Evolutionary conservation across 441 rosid species (phyloP), one percentile per base, ranked within the genome.

Genomic region (Eutrema salsugineum): DNA sequence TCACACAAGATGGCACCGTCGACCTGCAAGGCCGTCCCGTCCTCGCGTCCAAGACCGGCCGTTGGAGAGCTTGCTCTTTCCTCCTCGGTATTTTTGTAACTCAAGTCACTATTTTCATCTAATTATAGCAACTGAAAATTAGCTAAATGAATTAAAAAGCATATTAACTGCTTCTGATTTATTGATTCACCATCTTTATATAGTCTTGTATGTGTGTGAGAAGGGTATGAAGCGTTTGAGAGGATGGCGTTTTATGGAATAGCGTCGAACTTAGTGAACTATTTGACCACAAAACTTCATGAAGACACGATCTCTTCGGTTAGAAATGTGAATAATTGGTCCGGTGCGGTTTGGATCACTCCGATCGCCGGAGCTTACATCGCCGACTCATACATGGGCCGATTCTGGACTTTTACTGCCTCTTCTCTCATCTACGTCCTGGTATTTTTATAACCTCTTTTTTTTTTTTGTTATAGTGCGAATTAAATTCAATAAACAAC

Each of bases 201-300:
- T 56, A 48, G 70, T 63, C 8, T 56, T 60, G 58, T 61, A 0
- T 49, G 38, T 35, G 48, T 69, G 48, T 8, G 70, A 28, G 11
- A 69, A 93, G 98, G 91, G 63, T 93, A 93, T 56, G 98, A 93
- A 79, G 90, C 91, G 69, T 93, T 93, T 73, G 98, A 93, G 78
- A 89, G 98, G 82, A 93, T 93, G 98, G 97, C 97, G 32, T 93
- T 86, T 71, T 88, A 93, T 63, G 97, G 95, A 65, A 80, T 93
- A 78, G 88, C 89, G 22, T 89, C 98, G 17, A 93, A 93, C 76
- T 79, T 93, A 50, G 98, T 93, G 71, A 87, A 81, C 47, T 93
- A 86, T 65, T 60, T 93, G 82, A 93, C 97, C 15, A 85, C 84
- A 46, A 87, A 82, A 72, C 95, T 93, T 55, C 97, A 83, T 30